These are phyloP conservation scores for Crucibulum laeve DNA, from an alignment of 768 basidiomycete genomes.

Conservation along the genomic window DNA sequence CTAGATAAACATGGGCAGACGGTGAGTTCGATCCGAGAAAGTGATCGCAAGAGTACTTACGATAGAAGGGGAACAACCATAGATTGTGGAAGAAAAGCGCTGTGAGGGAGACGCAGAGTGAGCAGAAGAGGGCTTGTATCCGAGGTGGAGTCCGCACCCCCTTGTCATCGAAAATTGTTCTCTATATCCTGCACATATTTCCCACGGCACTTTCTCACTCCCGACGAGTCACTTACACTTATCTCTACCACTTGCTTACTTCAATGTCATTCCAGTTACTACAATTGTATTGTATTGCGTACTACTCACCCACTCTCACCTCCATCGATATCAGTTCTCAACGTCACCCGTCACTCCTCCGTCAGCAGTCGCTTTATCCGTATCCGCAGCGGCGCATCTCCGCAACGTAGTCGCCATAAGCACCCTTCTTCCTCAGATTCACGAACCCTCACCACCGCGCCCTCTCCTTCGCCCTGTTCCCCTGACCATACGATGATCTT, in stretches of 20 bases:
- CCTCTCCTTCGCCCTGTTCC: slow-evolving; percentile 7
- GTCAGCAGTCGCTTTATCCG: slow-evolving; percentile 40
- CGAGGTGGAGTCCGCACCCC: background rate
- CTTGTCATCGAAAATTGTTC: background rate
- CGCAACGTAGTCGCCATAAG: slow-evolving; percentile 65
- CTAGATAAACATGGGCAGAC: slow-evolving; percentile 22
- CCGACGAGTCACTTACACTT: background rate
- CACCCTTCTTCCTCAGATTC: slow-evolving; percentile 68
- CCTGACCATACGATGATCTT: slow-evolving; percentile 47
- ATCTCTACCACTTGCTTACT: background rate
- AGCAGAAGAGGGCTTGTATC: slow-evolving; percentile 7
- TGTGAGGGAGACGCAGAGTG: slow-evolving; percentile 7
- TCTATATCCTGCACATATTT: too few relatives aligned
- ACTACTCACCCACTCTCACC: too few relatives aligned
- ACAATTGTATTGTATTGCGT: too few relatives aligned
- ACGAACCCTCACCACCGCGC: slow-evolving; percentile 49
- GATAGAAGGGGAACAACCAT: slow-evolving; percentile 45
- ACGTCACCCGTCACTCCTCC: slow-evolving; percentile 8
- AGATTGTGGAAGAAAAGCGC: slow-evolving; percentile 33
- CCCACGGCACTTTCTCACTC: background rate
- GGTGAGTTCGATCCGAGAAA: slow-evolving; percentile 3
- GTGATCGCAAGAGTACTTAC: slow-evolving; percentile 17
- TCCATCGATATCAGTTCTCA: too few relatives aligned
- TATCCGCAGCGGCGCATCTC: slow-evolving; percentile 35
- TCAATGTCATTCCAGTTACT: too few relatives aligned